phyloP scores from a whole-genome alignment of 768 basidiomycete genomes.

The Termitomyces sp. region DNA sequence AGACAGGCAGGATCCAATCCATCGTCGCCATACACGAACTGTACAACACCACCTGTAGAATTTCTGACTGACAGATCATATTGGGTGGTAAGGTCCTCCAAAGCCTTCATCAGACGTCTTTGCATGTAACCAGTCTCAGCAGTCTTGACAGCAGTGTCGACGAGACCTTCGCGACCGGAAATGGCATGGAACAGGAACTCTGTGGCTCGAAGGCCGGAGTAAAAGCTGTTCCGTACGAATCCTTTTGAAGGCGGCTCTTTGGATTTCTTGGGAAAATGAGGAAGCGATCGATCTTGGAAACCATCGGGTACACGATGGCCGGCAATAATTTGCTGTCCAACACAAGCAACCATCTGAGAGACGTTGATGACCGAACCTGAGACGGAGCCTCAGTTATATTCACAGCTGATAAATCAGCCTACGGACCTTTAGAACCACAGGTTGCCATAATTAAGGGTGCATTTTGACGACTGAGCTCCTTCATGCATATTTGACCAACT shows the following conservation, averaged over 20 bases:
- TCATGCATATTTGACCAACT: constrained; percentile 97
- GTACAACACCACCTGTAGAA: constrained; percentile 90
- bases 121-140: constrained; percentile 99
- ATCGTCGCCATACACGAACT: constrained; percentile 96
- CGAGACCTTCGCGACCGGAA: constrained; percentile 95
- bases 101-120: constrained; percentile 95
- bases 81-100: constrained; percentile 94
- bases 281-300: constrained; percentile 98
- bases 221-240: constrained; percentile 97
- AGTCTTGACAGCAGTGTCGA: constrained; percentile 99
- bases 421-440: constrained; percentile 94
- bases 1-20: constrained; percentile 94
- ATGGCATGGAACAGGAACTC: constrained; percentile 99
- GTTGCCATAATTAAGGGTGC: constrained; percentile 98
- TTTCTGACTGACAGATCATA: constrained; percentile 96
- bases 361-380: constrained; percentile 96
- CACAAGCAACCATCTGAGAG: constrained; percentile 99
- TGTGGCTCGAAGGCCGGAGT: constrained; percentile 82
- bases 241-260: constrained; percentile 96
- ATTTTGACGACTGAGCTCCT: constrained; percentile 94
- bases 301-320: constrained; percentile 98
- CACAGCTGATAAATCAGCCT: background rate
- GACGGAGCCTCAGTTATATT: background rate
- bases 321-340: constrained; percentile 97
- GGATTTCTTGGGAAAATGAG: constrained; percentile 97